These are phyloP conservation scores for Mrakia blollopis DNA, from an alignment of 768 basidiomycete species.

Conservation along the genomic window DNA sequence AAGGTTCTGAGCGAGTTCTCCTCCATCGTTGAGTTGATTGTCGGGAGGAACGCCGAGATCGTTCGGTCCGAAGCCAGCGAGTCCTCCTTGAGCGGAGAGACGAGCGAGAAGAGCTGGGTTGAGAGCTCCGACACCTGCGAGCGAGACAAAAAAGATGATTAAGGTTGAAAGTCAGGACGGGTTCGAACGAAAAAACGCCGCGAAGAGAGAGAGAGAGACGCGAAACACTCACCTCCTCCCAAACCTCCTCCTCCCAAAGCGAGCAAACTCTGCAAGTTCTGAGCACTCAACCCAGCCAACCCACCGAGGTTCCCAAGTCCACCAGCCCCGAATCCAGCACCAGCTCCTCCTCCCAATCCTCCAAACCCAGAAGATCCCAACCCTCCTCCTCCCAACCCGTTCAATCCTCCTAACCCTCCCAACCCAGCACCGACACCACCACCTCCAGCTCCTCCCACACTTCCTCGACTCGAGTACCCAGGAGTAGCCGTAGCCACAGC, in stretches of 20 bases:
- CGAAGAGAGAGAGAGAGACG: neutral
- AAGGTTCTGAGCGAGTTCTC: neutral
- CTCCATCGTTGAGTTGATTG: neutral
- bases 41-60: neutral
- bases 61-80: neutral
- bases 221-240: neutral
- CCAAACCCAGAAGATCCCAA: neutral
- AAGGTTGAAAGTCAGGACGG: neutral
- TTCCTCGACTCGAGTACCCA: neutral
- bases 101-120: constrained; percentile 27
- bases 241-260: constrained; percentile 9
- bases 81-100: neutral
- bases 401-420: neutral
- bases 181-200: neutral
- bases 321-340: neutral
- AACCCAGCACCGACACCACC: neutral
- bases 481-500: neutral
- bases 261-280: constrained; percentile 25
- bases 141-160: neutral
- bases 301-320: constrained; percentile 4
- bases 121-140: constrained; percentile 8
- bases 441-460: too few relatives aligned
- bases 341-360: neutral
- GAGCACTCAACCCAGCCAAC: constrained; percentile 16
- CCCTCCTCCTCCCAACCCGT: constrained; percentile 6